Conservation (phyloP, 2,329 filamentous ascomycete species). For the Ophiostoma sp. region DNA sequence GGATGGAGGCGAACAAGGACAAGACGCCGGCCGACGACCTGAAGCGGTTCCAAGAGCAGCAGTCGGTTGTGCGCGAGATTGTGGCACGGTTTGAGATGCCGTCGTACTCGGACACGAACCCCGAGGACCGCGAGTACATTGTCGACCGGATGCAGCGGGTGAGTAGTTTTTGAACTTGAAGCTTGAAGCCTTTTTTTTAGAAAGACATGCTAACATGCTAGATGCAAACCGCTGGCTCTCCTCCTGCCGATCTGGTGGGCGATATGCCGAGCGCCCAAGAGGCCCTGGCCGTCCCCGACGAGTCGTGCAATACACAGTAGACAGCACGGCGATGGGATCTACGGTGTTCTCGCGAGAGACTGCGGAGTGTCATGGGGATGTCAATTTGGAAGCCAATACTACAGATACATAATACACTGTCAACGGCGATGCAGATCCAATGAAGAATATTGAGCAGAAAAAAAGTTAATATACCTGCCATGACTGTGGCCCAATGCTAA, state of each 20-base stretch:
- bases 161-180: constrained; percentile 30
- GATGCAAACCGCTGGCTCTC: constrained; percentile 96
- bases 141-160: constrained; percentile 98
- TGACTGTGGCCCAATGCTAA: background rate
- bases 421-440: background rate
- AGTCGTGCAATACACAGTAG: constrained; percentile 58
- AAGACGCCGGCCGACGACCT: constrained; percentile 65
- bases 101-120: constrained; percentile 75
- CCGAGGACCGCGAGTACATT: constrained; percentile 80
- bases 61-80: constrained; percentile 75
- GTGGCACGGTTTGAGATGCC: constrained; percentile 80
- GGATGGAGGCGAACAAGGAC: constrained; percentile 72
- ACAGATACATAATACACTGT: background rate
- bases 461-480: background rate
- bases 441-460: background rate
- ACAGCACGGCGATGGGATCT: background rate
- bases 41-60: constrained; percentile 75
- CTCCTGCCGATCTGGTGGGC: constrained; percentile 83
- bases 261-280: constrained; percentile 83
- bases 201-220: constrained; percentile 36
- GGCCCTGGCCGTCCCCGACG: constrained; percentile 55
- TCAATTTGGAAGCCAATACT: background rate
- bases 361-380: background rate
- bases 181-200: background rate
- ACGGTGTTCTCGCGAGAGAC: background rate